These are phyloP conservation scores for Bonia amplexicaulis DNA, from an alignment of 176 grass and related monocot species.

Conservation along the genomic window DNA sequence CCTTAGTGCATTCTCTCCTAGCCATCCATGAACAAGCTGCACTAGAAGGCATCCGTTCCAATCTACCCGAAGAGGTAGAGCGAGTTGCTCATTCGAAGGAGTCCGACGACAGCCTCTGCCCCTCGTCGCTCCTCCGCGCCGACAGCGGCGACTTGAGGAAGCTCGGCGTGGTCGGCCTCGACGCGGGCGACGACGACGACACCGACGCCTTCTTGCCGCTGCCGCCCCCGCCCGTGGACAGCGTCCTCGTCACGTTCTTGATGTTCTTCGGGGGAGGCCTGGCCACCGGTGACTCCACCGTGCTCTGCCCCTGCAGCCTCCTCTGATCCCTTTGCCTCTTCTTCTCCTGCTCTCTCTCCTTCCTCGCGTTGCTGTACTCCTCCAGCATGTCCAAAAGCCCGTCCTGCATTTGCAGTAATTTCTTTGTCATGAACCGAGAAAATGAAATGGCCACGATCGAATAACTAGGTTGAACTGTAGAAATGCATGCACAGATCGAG, in stretches of 20 bases:
- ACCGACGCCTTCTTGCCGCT: background rate
- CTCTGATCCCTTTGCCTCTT: slow-evolving; percentile 42
- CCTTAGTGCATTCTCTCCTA: no score
- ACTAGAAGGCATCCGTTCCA: no score
- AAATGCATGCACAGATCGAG: no score
- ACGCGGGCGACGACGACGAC: background rate
- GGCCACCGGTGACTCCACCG: slow-evolving; percentile 21
- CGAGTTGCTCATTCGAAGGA: slow-evolving; percentile 13
- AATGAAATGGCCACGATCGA: background rate
- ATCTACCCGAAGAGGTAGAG: background rate
- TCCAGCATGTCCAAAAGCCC: slow-evolving; percentile 36
- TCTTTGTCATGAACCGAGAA: background rate
- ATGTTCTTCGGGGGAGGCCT: slow-evolving; percentile 29
- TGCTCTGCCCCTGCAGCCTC: slow-evolving; percentile 16
- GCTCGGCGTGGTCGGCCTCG: slow-evolving; percentile 38
- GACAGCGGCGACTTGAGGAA: slow-evolving; percentile 37
- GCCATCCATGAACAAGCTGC: no score
- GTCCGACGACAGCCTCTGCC: slow-evolving; percentile 7
- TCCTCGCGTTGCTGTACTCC: slow-evolving; percentile 23
- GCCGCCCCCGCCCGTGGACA: slow-evolving; percentile 23
- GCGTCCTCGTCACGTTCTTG: slow-evolving; percentile 43
- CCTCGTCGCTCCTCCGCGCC: slow-evolving; percentile 13
- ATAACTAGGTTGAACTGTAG: no score
- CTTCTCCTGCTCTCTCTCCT: slow-evolving; percentile 45
- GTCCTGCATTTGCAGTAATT: background rate